A percentile compares a stretch with the other conserved stretches of the same genome.
phyloP scores from a whole-genome alignment of 2,329 filamentous ascomycete genomes.

The Aspergillus ustus region DNA sequence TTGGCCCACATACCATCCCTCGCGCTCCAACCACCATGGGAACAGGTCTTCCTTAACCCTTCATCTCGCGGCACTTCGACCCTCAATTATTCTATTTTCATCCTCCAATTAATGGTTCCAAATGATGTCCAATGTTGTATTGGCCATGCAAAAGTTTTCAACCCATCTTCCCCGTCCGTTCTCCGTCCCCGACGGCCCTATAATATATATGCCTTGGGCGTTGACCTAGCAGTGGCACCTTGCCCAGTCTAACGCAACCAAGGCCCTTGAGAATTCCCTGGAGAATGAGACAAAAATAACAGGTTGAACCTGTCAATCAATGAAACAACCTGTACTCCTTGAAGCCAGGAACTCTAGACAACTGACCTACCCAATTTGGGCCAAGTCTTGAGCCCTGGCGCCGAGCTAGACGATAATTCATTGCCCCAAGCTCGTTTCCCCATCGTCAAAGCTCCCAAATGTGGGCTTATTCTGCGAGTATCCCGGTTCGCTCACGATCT shows the following conservation, averaged over 20 bases:
- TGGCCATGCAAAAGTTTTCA: neutral
- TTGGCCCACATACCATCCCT: neutral
- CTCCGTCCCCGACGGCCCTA: neutral
- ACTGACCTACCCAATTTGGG: neutral
- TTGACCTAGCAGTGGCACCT: neutral
- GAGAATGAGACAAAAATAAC: conserved; percentile 11
- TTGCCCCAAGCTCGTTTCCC: neutral
- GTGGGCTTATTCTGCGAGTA: conserved; percentile 14
- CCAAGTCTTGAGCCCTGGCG: neutral
- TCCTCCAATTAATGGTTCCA: neutral
- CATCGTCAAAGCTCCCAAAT: conserved; percentile 12
- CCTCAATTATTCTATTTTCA: conserved; percentile 5
- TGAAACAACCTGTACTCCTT: neutral
- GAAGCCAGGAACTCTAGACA: neutral
- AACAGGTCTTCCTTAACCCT: neutral
- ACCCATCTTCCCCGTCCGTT: neutral
- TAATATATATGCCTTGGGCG: neutral
- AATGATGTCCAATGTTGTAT: neutral
- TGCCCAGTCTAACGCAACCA: neutral
- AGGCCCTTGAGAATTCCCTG: neutral
- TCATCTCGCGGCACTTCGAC: neutral
- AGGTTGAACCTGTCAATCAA: conserved; percentile 6
- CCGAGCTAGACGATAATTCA: neutral
- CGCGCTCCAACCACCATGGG: neutral
- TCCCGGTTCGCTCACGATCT: neutral